Percentiles rank a stretch among this genome's conserved stretches.
Evolutionary conservation across 2,329 filamentous ascomycete species (phyloP).

Genomic region (Escovopsis sp.): DNA sequence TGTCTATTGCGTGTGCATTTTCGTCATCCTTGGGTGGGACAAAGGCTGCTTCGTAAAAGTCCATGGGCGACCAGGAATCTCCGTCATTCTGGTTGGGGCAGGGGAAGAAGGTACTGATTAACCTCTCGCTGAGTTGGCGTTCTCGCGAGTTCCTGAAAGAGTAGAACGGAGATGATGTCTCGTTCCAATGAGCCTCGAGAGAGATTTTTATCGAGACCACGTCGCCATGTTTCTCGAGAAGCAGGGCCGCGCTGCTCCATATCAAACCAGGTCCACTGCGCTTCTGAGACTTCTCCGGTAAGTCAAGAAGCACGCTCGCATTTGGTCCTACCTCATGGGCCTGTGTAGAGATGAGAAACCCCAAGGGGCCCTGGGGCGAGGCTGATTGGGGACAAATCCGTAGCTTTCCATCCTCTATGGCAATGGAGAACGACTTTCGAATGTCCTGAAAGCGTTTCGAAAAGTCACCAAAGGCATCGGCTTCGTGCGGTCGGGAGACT

Average conservation of each 20-base stretch:
- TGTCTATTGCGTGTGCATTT: conserved; percentile 21
- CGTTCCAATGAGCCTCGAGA: conserved; percentile 29
- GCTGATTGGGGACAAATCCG: conserved; percentile 7
- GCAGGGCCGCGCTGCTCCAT: conserved; percentile 20
- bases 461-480: conserved; percentile 2
- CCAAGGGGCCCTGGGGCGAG: conserved; percentile 4
- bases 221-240: conserved; percentile 14
- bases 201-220: conserved; percentile 17
- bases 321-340: conserved; percentile 11
- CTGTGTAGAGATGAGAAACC: conserved; percentile 9
- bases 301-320: conserved; percentile 9
- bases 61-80: conserved; percentile 29
- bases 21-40: conserved; percentile 36
- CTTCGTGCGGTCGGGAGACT: conserved; percentile 13
- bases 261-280: conserved; percentile 16
- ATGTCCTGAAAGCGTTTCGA: conserved; percentile 7
- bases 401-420: conserved; percentile 6
- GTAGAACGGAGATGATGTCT: conserved; percentile 18
- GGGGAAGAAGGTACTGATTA: conserved; percentile 25
- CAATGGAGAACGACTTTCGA: conserved; percentile 11
- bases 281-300: conserved; percentile 5
- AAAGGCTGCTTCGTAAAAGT: conserved; percentile 57
- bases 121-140: conserved; percentile 17
- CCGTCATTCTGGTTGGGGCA: background rate
- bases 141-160: conserved; percentile 16